A percentile compares a stretch with the other conserved stretches of the same genome.
phyloP scores from a whole-genome alignment of 108 stramenopile species.

The Nitzschia palea region DNA sequence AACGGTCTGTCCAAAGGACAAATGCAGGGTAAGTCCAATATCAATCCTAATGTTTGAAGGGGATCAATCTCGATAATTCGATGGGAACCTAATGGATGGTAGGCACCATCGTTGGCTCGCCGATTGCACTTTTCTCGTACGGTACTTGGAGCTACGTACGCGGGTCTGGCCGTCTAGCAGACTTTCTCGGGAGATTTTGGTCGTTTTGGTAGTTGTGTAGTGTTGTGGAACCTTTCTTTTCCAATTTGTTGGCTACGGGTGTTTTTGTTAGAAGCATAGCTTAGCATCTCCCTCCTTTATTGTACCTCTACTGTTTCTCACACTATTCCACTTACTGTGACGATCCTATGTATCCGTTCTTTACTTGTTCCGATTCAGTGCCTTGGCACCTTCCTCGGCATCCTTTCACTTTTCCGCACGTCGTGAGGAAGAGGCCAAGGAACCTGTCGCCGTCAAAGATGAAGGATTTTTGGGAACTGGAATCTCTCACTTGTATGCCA shows the following conservation, averaged over 20 bases:
- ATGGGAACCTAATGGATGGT: too few relatives aligned
- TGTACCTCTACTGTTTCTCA: too few relatives aligned
- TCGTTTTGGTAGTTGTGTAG: too few relatives aligned
- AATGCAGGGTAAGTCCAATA: constrained; percentile 39
- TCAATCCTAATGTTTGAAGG: too few relatives aligned
- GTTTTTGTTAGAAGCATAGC: too few relatives aligned
- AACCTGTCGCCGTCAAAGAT: constrained; percentile 28
- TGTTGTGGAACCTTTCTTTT: too few relatives aligned
- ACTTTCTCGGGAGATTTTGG: too few relatives aligned
- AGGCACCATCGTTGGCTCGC: neutral
- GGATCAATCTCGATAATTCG: too few relatives aligned
- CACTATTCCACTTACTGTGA: too few relatives aligned
- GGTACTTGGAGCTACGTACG: neutral
- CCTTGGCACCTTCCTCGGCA: constrained; percentile 17
- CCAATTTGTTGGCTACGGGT: too few relatives aligned
- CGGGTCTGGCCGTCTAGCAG: neutral
- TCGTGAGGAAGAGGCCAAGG: constrained; percentile 72
- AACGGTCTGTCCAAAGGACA: constrained; percentile 52
- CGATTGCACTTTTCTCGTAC: neutral
- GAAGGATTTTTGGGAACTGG: constrained; percentile 75
- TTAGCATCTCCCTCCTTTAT: too few relatives aligned
- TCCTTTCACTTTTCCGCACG: constrained; percentile 66
- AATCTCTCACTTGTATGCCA: constrained; percentile 70
- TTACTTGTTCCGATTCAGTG: constrained; percentile 5
- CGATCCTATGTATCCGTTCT: neutral